These are phyloP conservation scores for Monascus ruber DNA, from an alignment of 2,329 filamentous ascomycete genomes.

Conservation along the genomic window DNA sequence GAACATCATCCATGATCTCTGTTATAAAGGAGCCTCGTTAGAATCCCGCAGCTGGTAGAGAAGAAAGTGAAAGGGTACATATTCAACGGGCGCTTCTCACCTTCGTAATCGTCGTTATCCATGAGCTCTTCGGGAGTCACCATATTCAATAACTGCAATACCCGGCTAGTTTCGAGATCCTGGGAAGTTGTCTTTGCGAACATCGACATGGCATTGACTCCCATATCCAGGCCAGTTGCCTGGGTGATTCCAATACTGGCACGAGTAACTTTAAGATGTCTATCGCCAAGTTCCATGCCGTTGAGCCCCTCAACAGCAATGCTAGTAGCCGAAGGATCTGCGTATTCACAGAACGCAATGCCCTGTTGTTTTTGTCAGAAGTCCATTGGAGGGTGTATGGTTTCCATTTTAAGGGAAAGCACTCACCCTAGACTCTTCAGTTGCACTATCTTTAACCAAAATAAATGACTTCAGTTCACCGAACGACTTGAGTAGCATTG, in stretches of 20 bases:
- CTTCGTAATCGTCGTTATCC: constrained; percentile 90
- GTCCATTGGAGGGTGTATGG: constrained; percentile 6
- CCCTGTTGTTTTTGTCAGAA: constrained; percentile 45
- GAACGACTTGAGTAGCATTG: constrained; percentile 80
- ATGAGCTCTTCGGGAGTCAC: constrained; percentile 90
- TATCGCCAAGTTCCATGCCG: constrained; percentile 84
- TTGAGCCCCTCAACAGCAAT: constrained; percentile 85
- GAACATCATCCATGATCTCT: constrained; percentile 96
- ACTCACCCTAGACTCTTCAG: constrained; percentile 76
- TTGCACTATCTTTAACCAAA: constrained; percentile 73
- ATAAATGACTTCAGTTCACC: constrained; percentile 88
- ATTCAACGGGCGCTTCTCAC: constrained; percentile 37
- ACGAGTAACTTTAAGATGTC: constrained; percentile 70
- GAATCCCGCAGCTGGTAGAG: neutral
- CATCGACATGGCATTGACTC: constrained; percentile 95
- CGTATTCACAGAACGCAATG: constrained; percentile 93
- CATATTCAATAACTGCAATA: constrained; percentile 95
- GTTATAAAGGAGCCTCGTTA: constrained; percentile 1
- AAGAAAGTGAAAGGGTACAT: too few species aligned
- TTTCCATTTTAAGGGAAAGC: constrained; percentile 16
- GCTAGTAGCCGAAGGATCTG: constrained; percentile 61
- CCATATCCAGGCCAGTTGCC: constrained; percentile 81
- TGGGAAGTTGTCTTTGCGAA: constrained; percentile 78
- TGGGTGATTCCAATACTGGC: constrained; percentile 93
- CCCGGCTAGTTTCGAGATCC: constrained; percentile 67